phyloP scores from a whole-genome alignment of 495 filamentous ascomycete species.

The Wilcoxina mikolae region DNA sequence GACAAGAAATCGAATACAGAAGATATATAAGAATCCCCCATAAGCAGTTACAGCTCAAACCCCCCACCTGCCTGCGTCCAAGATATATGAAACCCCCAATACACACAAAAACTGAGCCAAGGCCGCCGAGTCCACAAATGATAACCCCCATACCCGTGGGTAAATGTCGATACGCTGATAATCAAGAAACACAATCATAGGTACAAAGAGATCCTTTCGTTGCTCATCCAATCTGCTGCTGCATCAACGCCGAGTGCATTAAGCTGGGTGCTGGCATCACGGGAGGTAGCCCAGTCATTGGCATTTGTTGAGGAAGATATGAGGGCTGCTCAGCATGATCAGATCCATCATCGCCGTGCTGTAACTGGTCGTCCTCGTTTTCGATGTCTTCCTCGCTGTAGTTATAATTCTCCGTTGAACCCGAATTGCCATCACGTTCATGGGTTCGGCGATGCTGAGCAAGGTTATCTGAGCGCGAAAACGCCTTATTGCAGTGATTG shows the following conservation, averaged over 20 bases:
- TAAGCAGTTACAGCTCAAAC: no score
- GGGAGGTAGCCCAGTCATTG: constrained; percentile 28
- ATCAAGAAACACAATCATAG: constrained; percentile 30
- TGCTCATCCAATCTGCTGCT: constrained; percentile 24
- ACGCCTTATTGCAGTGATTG: constrained; percentile 94
- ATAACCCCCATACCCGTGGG: constrained; percentile 33
- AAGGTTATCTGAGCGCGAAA: constrained; percentile 94
- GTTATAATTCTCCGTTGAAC: constrained; percentile 20
- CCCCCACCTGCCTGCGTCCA: no score
- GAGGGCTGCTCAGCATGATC: constrained; percentile 24
- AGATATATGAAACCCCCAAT: neutral
- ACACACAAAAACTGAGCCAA: neutral
- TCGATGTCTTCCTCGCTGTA: constrained; percentile 31
- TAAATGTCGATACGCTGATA: constrained; percentile 33
- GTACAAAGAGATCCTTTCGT: constrained; percentile 2
- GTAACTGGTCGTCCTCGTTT: constrained; percentile 38
- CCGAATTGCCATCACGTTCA: constrained; percentile 46
- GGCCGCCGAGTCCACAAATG: constrained; percentile 16
- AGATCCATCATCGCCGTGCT: constrained; percentile 44
- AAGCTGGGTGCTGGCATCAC: constrained; percentile 36
- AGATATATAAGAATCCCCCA: no score
- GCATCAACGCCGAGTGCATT: constrained; percentile 32
- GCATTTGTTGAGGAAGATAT: constrained; percentile 34
- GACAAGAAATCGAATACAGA: no score
- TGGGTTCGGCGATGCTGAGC: constrained; percentile 98